Evolutionary conservation across 176 grass and related monocot species (phyloP).

Genomic region (Rhipidocladum racemiflorum): DNA sequence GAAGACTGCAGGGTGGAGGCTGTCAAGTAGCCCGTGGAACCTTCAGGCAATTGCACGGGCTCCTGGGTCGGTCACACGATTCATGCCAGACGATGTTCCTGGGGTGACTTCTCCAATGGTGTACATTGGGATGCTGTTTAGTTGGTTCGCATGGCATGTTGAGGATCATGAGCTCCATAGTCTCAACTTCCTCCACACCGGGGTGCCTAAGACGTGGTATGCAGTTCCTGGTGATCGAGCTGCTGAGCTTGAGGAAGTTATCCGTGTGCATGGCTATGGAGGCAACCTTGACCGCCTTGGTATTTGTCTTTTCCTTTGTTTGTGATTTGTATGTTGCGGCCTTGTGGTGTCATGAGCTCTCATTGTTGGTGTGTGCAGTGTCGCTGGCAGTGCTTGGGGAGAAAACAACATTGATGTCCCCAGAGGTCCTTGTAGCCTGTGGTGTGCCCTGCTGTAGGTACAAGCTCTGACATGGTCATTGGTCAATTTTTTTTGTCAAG

Average conservation of each 20-base stretch:
- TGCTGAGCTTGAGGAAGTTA: slow-evolving; percentile 69
- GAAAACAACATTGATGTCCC: slow-evolving; percentile 91
- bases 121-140: slow-evolving; percentile 96
- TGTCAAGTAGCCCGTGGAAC: slow-evolving; percentile 95
- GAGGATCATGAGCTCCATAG: slow-evolving; percentile 99
- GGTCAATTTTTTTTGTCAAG: not conserved
- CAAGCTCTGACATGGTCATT: not conserved
- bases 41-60: slow-evolving; percentile 77
- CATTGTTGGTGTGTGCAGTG: slow-evolving; percentile 47
- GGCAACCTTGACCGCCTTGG: slow-evolving; percentile 67
- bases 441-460: slow-evolving; percentile 95
- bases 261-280: slow-evolving; percentile 80
- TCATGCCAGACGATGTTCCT: slow-evolving; percentile 93
- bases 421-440: slow-evolving; percentile 62
- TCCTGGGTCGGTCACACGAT: slow-evolving; percentile 79
- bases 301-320: slow-evolving; percentile 27
- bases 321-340: not conserved
- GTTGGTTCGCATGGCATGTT: slow-evolving; percentile 97
- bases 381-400: slow-evolving; percentile 81
- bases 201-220: slow-evolving; percentile 90
- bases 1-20: slow-evolving; percentile 56
- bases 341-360: not conserved
- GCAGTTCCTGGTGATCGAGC: slow-evolving; percentile 63
- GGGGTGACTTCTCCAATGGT: slow-evolving; percentile 97
- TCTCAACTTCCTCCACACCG: slow-evolving; percentile 81